Conservation (phyloP, 2,329 filamentous ascomycete genomes). For the Zalaria sp. region DNA sequence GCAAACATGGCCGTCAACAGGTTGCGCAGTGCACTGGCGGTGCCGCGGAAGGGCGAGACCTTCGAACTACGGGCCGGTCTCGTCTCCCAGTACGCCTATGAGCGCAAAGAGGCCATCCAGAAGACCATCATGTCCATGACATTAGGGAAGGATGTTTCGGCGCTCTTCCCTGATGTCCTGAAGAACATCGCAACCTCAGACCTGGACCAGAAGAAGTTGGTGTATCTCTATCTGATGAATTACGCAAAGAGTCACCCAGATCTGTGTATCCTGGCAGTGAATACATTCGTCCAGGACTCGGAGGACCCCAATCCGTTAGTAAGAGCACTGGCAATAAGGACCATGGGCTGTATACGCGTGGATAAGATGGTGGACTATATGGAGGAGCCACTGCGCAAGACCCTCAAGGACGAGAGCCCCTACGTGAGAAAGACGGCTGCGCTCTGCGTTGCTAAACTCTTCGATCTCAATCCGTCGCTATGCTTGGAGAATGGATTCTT, state of each 20-base stretch:
- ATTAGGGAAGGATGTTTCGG: slow-evolving; percentile 92
- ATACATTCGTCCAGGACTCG: slow-evolving; percentile 97
- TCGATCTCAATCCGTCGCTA: slow-evolving; percentile 82
- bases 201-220: slow-evolving; percentile 97
- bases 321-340: slow-evolving; percentile 85
- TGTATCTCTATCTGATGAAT: slow-evolving; percentile 98
- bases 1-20: slow-evolving; percentile 79
- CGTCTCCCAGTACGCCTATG: slow-evolving; percentile 97
- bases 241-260: slow-evolving; percentile 99
- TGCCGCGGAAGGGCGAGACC: slow-evolving; percentile 91
- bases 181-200: slow-evolving; percentile 97
- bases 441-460: slow-evolving; percentile 94
- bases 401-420: slow-evolving; percentile 87
- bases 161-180: slow-evolving; percentile 89
- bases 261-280: slow-evolving; percentile 94
- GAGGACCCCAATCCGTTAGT: slow-evolving; percentile 97
- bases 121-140: slow-evolving; percentile 99
- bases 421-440: slow-evolving; percentile 98
- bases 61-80: slow-evolving; percentile 92
- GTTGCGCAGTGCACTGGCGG: slow-evolving; percentile 84
- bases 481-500: slow-evolving; percentile 96
- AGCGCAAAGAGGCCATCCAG: slow-evolving; percentile 96
- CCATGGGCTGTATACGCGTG: slow-evolving; percentile 96
- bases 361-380: slow-evolving; percentile 99
- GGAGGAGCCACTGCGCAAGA: slow-evolving; percentile 95